phyloP scores from a whole-genome alignment of 129 eudicot species.

The Rutidosis leptorrhynchoides region DNA sequence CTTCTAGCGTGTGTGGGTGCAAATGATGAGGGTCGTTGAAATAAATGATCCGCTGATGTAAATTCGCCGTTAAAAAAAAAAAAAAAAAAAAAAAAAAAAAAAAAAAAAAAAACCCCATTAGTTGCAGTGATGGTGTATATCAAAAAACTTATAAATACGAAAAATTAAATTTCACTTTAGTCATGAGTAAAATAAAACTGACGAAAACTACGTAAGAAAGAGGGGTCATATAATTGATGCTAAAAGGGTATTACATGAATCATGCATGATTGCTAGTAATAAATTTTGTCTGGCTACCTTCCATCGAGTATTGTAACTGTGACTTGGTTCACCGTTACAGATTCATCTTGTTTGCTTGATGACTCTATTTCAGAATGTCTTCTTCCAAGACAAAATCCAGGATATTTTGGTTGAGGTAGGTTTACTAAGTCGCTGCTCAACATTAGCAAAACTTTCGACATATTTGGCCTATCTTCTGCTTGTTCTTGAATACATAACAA shows the following conservation, averaged over 20 bases:
- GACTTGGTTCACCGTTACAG: conserved; percentile 52
- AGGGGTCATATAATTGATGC: background rate
- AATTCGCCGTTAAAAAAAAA: too few relatives aligned
- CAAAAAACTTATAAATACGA: too few relatives aligned
- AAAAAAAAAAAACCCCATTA: too few relatives aligned
- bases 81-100: too few relatives aligned
- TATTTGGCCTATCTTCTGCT: conserved; percentile 79
- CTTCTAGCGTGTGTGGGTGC: too few relatives aligned
- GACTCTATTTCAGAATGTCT: conserved; percentile 50
- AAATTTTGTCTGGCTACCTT: conserved; percentile 42
- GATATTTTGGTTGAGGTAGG: conserved; percentile 64
- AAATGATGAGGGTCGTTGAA: too few relatives aligned
- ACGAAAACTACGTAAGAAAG: background rate
- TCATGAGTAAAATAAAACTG: background rate
- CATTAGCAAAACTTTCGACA: conserved; percentile 67
- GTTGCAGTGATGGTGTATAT: too few relatives aligned
- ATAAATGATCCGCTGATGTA: too few relatives aligned
- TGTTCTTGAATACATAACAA: conserved; percentile 84
- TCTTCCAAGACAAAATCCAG: conserved; percentile 70
- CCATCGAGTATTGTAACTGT: conserved; percentile 67
- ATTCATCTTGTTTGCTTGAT: conserved; percentile 63
- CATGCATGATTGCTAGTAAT: too few relatives aligned
- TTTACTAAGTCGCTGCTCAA: conserved; percentile 52
- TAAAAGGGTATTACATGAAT: conserved; percentile 2
- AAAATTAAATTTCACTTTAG: conserved; percentile 10